Evolutionary conservation across 352 stramenopile species (phyloP), one percentile per base, ranked within the genome.

Genomic region (Globisporangium barbulae): DNA sequence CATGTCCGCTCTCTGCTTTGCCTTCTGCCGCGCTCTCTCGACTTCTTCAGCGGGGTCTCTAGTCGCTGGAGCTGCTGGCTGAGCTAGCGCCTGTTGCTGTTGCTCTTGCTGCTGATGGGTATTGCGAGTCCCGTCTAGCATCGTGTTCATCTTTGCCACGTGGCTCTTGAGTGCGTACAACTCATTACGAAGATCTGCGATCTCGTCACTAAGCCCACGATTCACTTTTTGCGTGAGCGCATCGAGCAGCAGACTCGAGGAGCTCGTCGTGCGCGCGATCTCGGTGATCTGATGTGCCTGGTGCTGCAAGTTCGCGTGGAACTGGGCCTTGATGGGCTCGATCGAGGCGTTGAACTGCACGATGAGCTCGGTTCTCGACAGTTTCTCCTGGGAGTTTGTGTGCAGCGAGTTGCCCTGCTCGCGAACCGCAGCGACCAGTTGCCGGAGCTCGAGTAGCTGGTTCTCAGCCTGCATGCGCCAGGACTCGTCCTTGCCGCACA

Each of bases 391-490:
- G 5, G 85, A 68, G 25, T 78, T 60, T 6, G 73, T 67, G 25
- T 94, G 83, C 3, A 87, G 73, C 8, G 72, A 72, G 63, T 91
- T 92, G 21, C 71, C 70, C 44, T 94, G 83, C 45, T 92, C 86
- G 35, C 83, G 79, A 19, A 93, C 59, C 30, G 86, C 73, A 7
- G 81, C 83, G 19, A 91, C 74, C 60, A 93, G 72, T 62, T 93
- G 83, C 4, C 83, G 81, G 37, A 95, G 58, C 61, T 93, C 86
- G 19, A 93, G 69, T 33, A 93, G 59, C 30, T 93, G 80, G 59
- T 93, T 93, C 41, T 95, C 84, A 1, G 84, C 81, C 56, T 93
- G 84, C 75, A 93, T 89, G 21, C 84, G 81, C 83, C 86, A 95
- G 21, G 84, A 87, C 61, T 93, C 84, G 67, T 95, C 86, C 61